Evolutionary conservation across 2,329 filamentous ascomycete genomes (phyloP), one percentile per base, ranked within the genome.

Genomic region (Ophiocordyceps camponoti-saundersi): DNA sequence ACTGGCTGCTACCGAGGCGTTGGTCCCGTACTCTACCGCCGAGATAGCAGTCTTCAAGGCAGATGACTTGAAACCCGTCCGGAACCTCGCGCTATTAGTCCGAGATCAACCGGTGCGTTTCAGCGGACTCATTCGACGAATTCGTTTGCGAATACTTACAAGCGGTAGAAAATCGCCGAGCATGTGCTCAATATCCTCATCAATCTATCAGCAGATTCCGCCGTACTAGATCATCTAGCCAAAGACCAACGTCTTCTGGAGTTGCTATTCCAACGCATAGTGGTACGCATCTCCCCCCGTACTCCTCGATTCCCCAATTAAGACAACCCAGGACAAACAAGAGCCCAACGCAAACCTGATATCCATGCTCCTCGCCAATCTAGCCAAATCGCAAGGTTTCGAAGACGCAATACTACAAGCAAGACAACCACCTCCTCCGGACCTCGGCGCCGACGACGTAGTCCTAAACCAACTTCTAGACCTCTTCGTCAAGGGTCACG

Each of bases 381-480:
- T 98, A 46, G 76, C 81, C 49, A 96, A 96, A 66, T 82, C 76
- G 50, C 80, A 90, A 54, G 72, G 71, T 6, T 64, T 95, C 48
- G 82, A 82, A 52, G 72, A 73, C 42, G 69, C 36, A 5, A 18
- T 95, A 5, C 64, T 90, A 12, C 69, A 71, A 5, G 69, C 83
- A 47, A 83, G 82, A 57, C 82, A 87, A 51, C 67, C 74, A 7
- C 62, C 81, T 0, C 83, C 87, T 2, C 75, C 79, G 47, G 70
- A 72, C n/a, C 74, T 95, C 7, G 79, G 77, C 6, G 82, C 78
- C 1, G 85, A 86, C 40, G 74, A 80, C 34, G 71, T 77, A 49
- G 80, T 86, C 5, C 77, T 96, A 56, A 88, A 95, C 61, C 92
- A 96, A 64, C 70, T 98, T 29, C 79, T 98, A 61, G 92, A 96